Evolutionary conservation across 2,329 filamentous ascomycete genomes (phyloP), one percentile per base, ranked within the genome.

Genomic region (Falciphora oryzae): DNA sequence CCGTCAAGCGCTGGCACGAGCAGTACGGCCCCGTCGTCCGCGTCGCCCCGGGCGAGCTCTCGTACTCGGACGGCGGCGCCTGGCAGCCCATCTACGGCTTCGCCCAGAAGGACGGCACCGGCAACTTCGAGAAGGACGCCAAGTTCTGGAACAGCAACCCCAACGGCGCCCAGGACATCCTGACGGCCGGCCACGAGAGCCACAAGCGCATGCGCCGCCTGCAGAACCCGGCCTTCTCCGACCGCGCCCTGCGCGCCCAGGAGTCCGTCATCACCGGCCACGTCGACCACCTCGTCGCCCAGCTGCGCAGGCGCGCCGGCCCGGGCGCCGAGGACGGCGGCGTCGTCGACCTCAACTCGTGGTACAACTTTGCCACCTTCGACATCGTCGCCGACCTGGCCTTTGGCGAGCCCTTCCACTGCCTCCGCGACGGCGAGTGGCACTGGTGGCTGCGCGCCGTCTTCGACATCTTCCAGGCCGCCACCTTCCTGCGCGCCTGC

Each of bases 381-480:
- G 78, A 79, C 69, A 73, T 79, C 57, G 75, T 79, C 60, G 79
- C 78, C 27, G 79, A 81, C 67, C 73, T 82, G 65, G 76, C 79
- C 0, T 82, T 81, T 68, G 79, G 79, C 10, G 75, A 80, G 64
- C 75, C 77, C 1, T 80, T 79, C 66, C 73, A 72, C 11, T 77
- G 74, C 68, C 69, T 80, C 2, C 70, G 75, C 22, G 71, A 71
- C 61, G 74, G 72, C 67, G 65, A 66, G 61, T 74, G 67, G 65
- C 71, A 73, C 64, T 66, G 66, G 31, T 75, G 73, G 73, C 69
- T 74, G 7, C 66, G 67, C 7, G 65, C 70, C 13, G 68, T 71
- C 63, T 69, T 64, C 38, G 67, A 66, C 64, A 74, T 68, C 66
- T 72, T 72, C 68, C 70, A 69, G 70, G 72, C 73, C 1, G 74